Evolutionary conservation across 1,284 basidiomycete species (phyloP), one percentile per base, ranked within the genome.

Genomic region (Pseudozyma tsukubaensis): DNA sequence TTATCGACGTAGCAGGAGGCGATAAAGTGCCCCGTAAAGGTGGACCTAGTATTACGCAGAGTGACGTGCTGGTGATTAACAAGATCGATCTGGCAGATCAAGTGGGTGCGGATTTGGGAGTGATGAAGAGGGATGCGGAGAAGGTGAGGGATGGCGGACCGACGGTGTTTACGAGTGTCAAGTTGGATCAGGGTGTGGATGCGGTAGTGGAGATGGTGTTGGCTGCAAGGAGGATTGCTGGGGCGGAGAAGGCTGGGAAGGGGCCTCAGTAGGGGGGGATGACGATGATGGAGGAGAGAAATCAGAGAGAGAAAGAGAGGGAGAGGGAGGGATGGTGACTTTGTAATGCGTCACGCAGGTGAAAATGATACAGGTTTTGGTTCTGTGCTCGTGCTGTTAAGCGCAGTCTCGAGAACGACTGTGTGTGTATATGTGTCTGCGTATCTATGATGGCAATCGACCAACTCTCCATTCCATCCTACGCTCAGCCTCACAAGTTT

Each of bases 11-110:
- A 10, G 86, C 87, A 87, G 96, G 96, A 29, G 96, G 96, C 0
- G 97, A 99, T 86, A 99, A 99, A 86, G 96, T 99, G 71, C 96
- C 96, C 11, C 88, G 96, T 35, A 99, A 99, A 87, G 96, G 97
- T 7, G 96, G 96, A 1, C 96, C 96, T 1, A 96, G 96, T 13
- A 83, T 84, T 39, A 83, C 82, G 35, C 92, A 96, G 84, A 95
- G 94, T 2, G 96, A 99, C 86, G 87, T 99, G 36, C 87, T 99
- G 52, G 90, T 99, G 29, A 90, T 99, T 80, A 99, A 99, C 88
- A 83, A 84, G 76, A 84, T 80, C 51, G 83, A 84, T 66, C 89
- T 99, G 21, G 96, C 96, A 1, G 91, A 91, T 8, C 89, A 97
- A 85, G 96, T 99, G 63, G 92, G 92, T 39, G 96, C 96, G 0